Base-by-base conservation (phyloP, 2,329 filamentous ascomycete species). In the Raffaelea albimanens region DNA sequence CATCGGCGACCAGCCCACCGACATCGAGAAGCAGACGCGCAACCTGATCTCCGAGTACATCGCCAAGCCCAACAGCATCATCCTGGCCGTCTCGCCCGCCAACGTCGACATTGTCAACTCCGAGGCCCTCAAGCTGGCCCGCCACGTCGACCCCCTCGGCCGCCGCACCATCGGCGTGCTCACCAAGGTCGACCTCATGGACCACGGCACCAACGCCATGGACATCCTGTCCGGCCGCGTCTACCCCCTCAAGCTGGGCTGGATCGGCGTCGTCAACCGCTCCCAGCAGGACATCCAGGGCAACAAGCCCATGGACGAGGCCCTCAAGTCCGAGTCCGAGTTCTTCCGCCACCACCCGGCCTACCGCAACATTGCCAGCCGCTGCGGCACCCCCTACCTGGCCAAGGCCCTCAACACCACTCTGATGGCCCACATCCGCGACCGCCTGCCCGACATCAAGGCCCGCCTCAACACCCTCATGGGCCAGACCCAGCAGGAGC, bases 11-110 rank as follows among this genome's bases (percentile, higher is more conserved):
- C 57, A 58, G 33, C 54, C 58, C 13, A 55, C 55, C 16, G 61
- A 63, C 47, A 59, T 62, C 42, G 76, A 81, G 54, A 58, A 58
- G 59, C 93, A 98, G 69, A 98, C 97, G 61, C 83, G 81, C 63
- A 93, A 97, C 60, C 97, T 98, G 89, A 91, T 98, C 40, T 71
- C 97, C 62, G 97, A 97, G 73, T 93, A 97, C 66, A 98, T 98
- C 63, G 87, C 85, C 69, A 98, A 98, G 72, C 85, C 91, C 31
- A 98, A 98, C 67, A 93, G 93, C 51, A 98, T 98, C 65, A 93
- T 98, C 57, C 74, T 98, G 47, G 93, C 93, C 39, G 93, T 98
- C 54, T 97, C 93, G 5, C 85, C 91, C 39, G 93, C 93, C 59
- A 98, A 98, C 66, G 90, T 91, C 52, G 93, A 98, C 80, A 75